Conservation (phyloP, 2,329 filamentous ascomycete genomes). For the Phialophora verrucosa region DNA sequence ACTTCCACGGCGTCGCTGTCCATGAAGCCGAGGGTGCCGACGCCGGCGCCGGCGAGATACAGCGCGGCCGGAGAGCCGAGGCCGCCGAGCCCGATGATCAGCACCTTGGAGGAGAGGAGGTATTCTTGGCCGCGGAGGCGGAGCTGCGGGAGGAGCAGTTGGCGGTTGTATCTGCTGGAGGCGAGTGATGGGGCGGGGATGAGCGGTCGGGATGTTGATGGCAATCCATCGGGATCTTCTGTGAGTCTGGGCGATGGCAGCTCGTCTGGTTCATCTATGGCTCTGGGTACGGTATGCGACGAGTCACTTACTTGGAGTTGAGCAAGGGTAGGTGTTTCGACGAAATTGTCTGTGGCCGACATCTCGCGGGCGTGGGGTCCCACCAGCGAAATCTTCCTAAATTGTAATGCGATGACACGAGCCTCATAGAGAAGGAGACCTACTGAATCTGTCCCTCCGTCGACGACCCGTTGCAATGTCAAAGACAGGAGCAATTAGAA, state of each 20-base stretch:
- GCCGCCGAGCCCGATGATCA: slow-evolving; percentile 86
- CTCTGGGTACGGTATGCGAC: neutral
- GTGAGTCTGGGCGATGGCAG: neutral
- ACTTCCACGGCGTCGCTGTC: slow-evolving; percentile 87
- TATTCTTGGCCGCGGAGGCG: slow-evolving; percentile 34
- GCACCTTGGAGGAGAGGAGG: slow-evolving; percentile 50
- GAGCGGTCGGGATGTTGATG: neutral
- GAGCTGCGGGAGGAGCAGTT: slow-evolving; percentile 38
- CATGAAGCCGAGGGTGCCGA: slow-evolving; percentile 80
- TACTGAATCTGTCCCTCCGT: neutral
- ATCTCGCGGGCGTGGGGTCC: neutral
- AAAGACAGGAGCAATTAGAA: neutral
- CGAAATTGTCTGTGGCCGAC: neutral
- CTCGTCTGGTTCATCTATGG: neutral
- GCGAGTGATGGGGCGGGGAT: slow-evolving; percentile 36
- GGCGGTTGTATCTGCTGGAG: slow-evolving; percentile 38
- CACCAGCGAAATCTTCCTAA: neutral
- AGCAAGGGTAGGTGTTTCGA: neutral
- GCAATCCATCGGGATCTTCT: neutral
- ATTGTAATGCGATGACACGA: neutral
- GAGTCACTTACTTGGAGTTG: neutral
- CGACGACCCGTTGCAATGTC: neutral
- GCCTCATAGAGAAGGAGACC: neutral
- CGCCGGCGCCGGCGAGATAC: slow-evolving; percentile 89
- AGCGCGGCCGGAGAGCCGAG: slow-evolving; percentile 88